These are phyloP conservation scores for Dendrobium nobile DNA, from an alignment of 106 monocot species.

Conservation along the genomic window DNA sequence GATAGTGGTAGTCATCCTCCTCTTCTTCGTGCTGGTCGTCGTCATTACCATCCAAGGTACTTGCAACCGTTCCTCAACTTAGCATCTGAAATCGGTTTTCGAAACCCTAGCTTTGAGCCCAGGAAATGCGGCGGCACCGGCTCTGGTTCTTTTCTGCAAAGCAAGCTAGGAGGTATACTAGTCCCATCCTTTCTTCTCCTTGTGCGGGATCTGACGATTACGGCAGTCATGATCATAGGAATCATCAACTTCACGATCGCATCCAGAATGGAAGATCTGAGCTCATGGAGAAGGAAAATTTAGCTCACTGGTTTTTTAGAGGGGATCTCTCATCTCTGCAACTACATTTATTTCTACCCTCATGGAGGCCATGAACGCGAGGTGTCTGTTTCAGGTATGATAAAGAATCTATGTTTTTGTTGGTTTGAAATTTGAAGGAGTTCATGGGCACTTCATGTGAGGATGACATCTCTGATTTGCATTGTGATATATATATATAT, in stretches of 20 bases:
- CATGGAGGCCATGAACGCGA: no score
- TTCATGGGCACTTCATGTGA: background rate
- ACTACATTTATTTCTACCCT: no score
- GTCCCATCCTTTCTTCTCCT: background rate
- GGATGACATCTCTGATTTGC: no score
- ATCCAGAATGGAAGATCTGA: background rate
- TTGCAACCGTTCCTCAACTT: slow-evolving; percentile 34
- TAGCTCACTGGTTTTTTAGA: background rate
- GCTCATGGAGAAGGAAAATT: background rate
- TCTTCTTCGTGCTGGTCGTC: slow-evolving; percentile 55
- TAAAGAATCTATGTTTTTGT: background rate
- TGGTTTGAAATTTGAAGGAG: background rate
- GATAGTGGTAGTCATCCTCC: slow-evolving; percentile 40
- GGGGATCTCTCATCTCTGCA: no score
- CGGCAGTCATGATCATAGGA: background rate
- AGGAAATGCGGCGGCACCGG: background rate
- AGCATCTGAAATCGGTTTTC: background rate
- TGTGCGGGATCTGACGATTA: background rate
- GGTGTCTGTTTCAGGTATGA: background rate
- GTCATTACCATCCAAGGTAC: slow-evolving; percentile 52
- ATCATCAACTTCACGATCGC: background rate
- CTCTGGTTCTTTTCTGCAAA: no score
- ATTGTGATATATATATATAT: no score
- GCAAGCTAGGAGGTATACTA: no score
- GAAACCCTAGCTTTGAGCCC: slow-evolving; percentile 3